These are phyloP conservation scores for Cladosporium oxysporum DNA, from an alignment of 2,329 filamentous ascomycete genomes.

Conservation along the genomic window DNA sequence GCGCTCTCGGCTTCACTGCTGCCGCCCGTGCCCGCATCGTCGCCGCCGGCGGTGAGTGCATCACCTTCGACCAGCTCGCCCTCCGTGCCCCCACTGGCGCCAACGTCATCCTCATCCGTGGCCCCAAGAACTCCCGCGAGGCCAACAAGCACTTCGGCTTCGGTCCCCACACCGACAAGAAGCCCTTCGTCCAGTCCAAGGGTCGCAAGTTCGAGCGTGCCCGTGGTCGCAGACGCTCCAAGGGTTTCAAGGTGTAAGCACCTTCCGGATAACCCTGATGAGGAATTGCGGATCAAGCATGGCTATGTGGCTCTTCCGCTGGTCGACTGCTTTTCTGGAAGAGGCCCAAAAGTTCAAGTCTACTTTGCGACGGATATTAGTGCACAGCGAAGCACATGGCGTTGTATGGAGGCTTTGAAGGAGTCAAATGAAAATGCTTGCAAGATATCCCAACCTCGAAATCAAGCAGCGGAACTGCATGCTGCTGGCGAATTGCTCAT, in stretches of 20 bases:
- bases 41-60: conserved; percentile 89
- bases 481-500: neutral
- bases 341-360: conserved; percentile 3
- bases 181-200: conserved; percentile 97
- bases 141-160: conserved; percentile 99
- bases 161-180: conserved; percentile 98
- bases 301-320: conserved; percentile 3
- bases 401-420: conserved; percentile 10
- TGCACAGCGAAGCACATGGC: conserved; percentile 17
- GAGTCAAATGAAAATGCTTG: conserved; percentile 20
- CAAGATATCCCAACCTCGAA: conserved; percentile 15
- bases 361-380: conserved; percentile 14
- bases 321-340: conserved; percentile 8
- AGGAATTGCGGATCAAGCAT: conserved; percentile 7
- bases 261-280: neutral
- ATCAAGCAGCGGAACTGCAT: neutral
- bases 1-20: conserved; percentile 93
- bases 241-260: conserved; percentile 99
- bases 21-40: conserved; percentile 91
- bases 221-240: conserved; percentile 96
- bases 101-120: conserved; percentile 96
- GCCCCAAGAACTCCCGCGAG: conserved; percentile 97
- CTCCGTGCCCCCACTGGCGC: conserved; percentile 90
- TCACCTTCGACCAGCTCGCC: conserved; percentile 97
- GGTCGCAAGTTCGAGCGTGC: conserved; percentile 99